These are phyloP conservation scores for Martiniozyma asiatica DNA, from an alignment of 1,139 yeast species.

Conservation along the genomic window DNA sequence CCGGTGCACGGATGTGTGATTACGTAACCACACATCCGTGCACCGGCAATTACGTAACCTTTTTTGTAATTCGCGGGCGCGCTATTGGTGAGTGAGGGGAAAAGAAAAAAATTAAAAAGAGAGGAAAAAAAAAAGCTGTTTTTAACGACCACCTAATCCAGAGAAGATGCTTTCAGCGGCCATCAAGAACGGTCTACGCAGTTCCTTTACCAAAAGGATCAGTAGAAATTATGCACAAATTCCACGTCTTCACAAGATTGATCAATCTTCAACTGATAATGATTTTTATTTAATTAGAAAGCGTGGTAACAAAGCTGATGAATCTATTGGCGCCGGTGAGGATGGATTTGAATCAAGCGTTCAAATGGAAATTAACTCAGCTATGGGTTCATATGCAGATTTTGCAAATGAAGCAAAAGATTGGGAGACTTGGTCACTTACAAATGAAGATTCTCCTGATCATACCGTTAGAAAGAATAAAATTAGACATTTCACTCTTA, in stretches of 20 bases:
- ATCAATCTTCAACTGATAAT: constrained; percentile 18
- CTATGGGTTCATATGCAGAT: constrained; percentile 27
- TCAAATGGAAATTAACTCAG: constrained; percentile 21
- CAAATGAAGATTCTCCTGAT: constrained; percentile 24
- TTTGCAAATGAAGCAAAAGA: constrained; percentile 21
- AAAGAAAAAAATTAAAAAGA: too few species aligned
- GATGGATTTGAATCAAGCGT: constrained; percentile 17
- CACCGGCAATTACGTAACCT: too few species aligned
- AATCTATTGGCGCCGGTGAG: constrained; percentile 11
- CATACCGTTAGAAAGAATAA: constrained; percentile 29
- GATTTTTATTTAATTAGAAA: constrained; percentile 20
- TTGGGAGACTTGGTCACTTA: constrained; percentile 24
- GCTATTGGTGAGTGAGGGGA: too few species aligned
- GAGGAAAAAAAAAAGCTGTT: too few species aligned
- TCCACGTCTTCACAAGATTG: constrained; percentile 12
- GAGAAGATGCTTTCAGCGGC: too few species aligned
- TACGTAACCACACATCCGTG: too few species aligned
- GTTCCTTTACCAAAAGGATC: too few species aligned
- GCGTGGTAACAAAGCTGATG: constrained; percentile 20
- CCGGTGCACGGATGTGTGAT: too few species aligned
- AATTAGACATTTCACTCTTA: constrained; percentile 78
- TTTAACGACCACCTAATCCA: too few species aligned
- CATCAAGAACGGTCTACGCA: too few species aligned
- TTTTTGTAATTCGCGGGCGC: too few species aligned
- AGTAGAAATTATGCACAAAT: constrained; percentile 2